These are phyloP conservation scores for Piper longum DNA, from an alignment of 164 flowering plant genomes.

Conservation along the genomic window DNA sequence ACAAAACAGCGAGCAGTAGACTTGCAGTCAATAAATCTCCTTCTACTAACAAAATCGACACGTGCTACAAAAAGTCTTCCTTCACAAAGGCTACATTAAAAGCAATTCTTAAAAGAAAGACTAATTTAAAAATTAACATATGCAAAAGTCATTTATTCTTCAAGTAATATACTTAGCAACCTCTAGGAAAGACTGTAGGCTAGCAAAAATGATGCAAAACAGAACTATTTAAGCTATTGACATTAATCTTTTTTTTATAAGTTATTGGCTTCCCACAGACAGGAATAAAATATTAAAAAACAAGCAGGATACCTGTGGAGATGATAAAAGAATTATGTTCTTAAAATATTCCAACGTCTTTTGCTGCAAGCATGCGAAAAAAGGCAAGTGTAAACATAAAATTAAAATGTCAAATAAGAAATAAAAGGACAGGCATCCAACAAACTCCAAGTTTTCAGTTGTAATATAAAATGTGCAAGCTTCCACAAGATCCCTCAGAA, in stretches of 20 bases:
- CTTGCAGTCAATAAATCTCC: too few relatives aligned
- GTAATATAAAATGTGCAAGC: not conserved
- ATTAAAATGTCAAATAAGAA: not conserved
- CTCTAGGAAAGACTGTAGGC: not conserved
- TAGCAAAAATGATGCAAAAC: not conserved
- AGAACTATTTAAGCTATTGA: not conserved
- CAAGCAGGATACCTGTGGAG: conserved; percentile 65
- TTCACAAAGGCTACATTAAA: too few relatives aligned
- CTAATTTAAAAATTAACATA: too few relatives aligned
- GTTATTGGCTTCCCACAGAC: not conserved
- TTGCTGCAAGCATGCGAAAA: conserved; percentile 35
- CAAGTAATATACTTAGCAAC: too few relatives aligned
- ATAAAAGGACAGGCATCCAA: not conserved
- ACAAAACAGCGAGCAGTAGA: too few relatives aligned
- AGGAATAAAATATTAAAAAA: not conserved
- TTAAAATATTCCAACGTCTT: conserved; percentile 74
- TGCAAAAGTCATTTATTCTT: too few relatives aligned
- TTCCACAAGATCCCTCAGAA: not conserved
- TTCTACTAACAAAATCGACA: too few relatives aligned
- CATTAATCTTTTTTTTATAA: not conserved
- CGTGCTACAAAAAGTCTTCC: too few relatives aligned
- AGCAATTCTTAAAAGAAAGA: too few relatives aligned
- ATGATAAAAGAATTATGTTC: conserved; percentile 75
- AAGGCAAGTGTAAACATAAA: not conserved
- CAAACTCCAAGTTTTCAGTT: too few relatives aligned